Base-by-base conservation (phyloP, 805 yeast genomes). In the Zygotorulaspora sp. region DNA sequence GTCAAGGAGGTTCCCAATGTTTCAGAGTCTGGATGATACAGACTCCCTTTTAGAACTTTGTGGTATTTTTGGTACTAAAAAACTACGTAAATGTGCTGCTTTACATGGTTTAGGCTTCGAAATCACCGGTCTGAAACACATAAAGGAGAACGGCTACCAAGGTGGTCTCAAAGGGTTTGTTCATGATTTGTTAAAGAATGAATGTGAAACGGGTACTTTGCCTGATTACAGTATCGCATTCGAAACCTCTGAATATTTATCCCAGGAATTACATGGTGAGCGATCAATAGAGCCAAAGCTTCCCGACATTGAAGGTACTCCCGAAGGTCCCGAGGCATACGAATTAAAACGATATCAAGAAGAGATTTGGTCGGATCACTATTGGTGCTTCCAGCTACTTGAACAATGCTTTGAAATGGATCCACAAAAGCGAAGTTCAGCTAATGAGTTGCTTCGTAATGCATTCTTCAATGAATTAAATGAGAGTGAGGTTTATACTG, bases 91-190 rank as follows among this genome's bases (percentile, higher is more conserved):
- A 45, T 79, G 88, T 52, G 95, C 97, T 5, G 74, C 75, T 40
- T 59, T 86, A 26, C 98, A 92, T 65, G 97, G 97, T 0, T 71
- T 89, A 36, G 92, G 88, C 0, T 74, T 90, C 35, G 96, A 88
- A 41, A 70, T 83, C 4, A 75, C 69, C 27, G 73, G 79, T 3
- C 54, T 81, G 16, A 68, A 66, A 19, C 69, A 54, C 8, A 60
- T 72, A 34, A 52, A 53, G 14, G 67, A 69, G 15, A 62, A 65
- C 36, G 58, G 72, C 9, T 57, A 63, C 35, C 59, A 60, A 14
- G 58, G 53, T 15, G 65, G 63, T 2, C 40, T 60, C 11, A 55
- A 55, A 33, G 63, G 53, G 9, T 58, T 55, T 32, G 57, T 58
- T 2, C 49, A 46, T 31, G 50, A 54, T 22, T 39, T 60, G 25